Evolutionary conservation across 2,329 filamentous ascomycete species (phyloP).

Genomic region (Seiridium unicorne): DNA sequence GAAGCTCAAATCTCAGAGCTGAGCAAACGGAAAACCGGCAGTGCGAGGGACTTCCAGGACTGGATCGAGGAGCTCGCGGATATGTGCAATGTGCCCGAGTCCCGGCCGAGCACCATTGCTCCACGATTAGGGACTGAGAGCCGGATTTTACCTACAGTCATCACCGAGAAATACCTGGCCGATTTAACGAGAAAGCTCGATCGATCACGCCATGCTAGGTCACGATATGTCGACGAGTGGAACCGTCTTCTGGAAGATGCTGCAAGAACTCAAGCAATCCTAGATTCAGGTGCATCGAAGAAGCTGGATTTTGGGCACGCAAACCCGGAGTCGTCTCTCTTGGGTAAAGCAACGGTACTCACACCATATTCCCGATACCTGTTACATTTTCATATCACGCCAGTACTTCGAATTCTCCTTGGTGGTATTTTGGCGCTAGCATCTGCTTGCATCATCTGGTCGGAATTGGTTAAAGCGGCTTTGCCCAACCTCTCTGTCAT

Average conservation of each 20-base stretch:
- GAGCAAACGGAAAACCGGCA: slow-evolving; percentile 76
- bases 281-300: slow-evolving; percentile 80
- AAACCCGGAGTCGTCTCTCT: slow-evolving; percentile 52
- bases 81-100: slow-evolving; percentile 67
- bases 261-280: slow-evolving; percentile 71
- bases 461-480: slow-evolving; percentile 83
- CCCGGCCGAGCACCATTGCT: slow-evolving; percentile 41
- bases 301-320: slow-evolving; percentile 71
- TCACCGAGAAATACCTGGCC: slow-evolving; percentile 91
- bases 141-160: slow-evolving; percentile 68
- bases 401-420: slow-evolving; percentile 61
- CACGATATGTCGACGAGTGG: slow-evolving; percentile 85
- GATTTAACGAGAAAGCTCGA: slow-evolving; percentile 81
- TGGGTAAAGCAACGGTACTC: slow-evolving; percentile 58
- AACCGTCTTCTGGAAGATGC: slow-evolving; percentile 73
- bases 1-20: slow-evolving; percentile 80
- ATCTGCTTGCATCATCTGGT: slow-evolving; percentile 86
- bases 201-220: slow-evolving; percentile 78
- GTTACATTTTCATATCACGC: slow-evolving; percentile 71
- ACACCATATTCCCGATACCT: slow-evolving; percentile 82
- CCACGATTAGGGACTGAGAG: slow-evolving; percentile 40
- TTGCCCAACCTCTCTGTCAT: slow-evolving; percentile 73
- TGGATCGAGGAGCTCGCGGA: slow-evolving; percentile 97
- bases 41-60: slow-evolving; percentile 73
- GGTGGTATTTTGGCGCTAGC: slow-evolving; percentile 71